Base-by-base conservation (phyloP, 768 basidiomycete genomes). In the Ephemerocybe angulata region DNA sequence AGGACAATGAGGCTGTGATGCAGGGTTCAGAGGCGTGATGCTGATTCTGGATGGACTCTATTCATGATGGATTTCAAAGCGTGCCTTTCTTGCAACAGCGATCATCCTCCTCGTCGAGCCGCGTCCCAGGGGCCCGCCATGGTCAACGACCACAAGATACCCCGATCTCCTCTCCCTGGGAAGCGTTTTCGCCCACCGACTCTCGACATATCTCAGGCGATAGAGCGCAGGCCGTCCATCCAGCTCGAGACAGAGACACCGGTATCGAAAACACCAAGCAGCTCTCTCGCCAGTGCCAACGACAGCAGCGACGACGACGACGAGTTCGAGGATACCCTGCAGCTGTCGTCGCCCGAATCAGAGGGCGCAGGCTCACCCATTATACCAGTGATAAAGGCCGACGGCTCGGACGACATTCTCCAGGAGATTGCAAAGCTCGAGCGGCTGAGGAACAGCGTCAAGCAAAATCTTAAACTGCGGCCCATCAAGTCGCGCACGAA, bases 391-490 rank as follows among this genome's bases (percentile, higher is more conserved):
- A 24, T 31, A 17, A 35, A 38, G 29, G 30, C 11, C 7, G 46
- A 28, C 30, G 38, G 35, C 19, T 40, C 19, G 2, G 56, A 85
- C 60, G 87, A 90, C 58, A 72, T 92, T 52, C 77, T 81, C 15
- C 81, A 82, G 58, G 87, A 87, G 56, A 75, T 92, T 35, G 83
- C 78, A 12, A 79, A 78, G 52, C 81, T 93, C 35, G 85, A 88
- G 54, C 72, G 80, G 60, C 77, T 93, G 7, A 81, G 90, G 30
- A 77, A 80, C 60, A 88, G 75, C 61, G 87, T 93, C 2, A 82
- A 86, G 70, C 78, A 83, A 69, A 93, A 93, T 61, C 79, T 93
- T 33, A 84, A 83, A 55, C 76, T 93, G 31, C 80, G 90, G 21
- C 90, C 91, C 27, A 86, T 93, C 54, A 81, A 83, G 48, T 85